These are phyloP conservation scores for Phytophthora tentaculata DNA, from an alignment of 352 stramenopile genomes.

Conservation along the genomic window DNA sequence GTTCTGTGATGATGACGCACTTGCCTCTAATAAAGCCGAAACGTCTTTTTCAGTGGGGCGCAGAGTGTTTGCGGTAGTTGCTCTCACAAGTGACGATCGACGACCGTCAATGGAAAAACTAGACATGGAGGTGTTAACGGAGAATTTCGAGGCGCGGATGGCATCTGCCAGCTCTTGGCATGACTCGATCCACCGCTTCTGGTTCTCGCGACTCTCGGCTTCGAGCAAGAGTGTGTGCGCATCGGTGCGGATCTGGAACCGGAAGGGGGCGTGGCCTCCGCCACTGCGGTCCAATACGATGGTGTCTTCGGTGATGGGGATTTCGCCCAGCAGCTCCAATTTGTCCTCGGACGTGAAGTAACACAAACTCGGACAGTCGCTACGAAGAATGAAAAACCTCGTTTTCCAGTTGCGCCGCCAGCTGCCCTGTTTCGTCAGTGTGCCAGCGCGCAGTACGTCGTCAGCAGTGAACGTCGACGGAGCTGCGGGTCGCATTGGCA, in stretches of 20 bases:
- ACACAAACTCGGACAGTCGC: slow-evolving; percentile 73
- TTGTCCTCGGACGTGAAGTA: slow-evolving; percentile 89
- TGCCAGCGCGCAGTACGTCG: slow-evolving; percentile 65
- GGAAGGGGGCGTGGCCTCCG: slow-evolving; percentile 58
- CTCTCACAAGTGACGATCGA: slow-evolving; percentile 29
- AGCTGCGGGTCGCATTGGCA: slow-evolving; percentile 8
- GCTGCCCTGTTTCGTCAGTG: slow-evolving; percentile 79
- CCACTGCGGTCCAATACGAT: slow-evolving; percentile 75
- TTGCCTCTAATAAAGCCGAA: slow-evolving; percentile 24
- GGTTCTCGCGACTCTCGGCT: slow-evolving; percentile 66
- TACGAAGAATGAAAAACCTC: slow-evolving; percentile 82
- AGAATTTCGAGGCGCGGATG: slow-evolving; percentile 71
- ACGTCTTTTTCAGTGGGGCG: slow-evolving; percentile 20
- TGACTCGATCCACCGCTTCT: slow-evolving; percentile 74
- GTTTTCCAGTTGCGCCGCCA: slow-evolving; percentile 90
- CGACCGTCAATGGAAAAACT: slow-evolving; percentile 26
- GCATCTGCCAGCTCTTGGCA: slow-evolving; percentile 71
- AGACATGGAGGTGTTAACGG: slow-evolving; percentile 45
- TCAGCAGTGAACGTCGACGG: slow-evolving; percentile 75
- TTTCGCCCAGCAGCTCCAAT: slow-evolving; percentile 74
- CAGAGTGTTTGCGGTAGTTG: slow-evolving; percentile 7
- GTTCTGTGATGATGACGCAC: slow-evolving; percentile 27
- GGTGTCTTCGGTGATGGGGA: slow-evolving; percentile 74
- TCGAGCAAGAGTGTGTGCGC: slow-evolving; percentile 66
- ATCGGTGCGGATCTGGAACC: slow-evolving; percentile 74